Evolutionary conservation across 768 basidiomycete genomes (phyloP), one percentile per base, ranked within the genome.

Genomic region (Agaricus sinodeliciosus): DNA sequence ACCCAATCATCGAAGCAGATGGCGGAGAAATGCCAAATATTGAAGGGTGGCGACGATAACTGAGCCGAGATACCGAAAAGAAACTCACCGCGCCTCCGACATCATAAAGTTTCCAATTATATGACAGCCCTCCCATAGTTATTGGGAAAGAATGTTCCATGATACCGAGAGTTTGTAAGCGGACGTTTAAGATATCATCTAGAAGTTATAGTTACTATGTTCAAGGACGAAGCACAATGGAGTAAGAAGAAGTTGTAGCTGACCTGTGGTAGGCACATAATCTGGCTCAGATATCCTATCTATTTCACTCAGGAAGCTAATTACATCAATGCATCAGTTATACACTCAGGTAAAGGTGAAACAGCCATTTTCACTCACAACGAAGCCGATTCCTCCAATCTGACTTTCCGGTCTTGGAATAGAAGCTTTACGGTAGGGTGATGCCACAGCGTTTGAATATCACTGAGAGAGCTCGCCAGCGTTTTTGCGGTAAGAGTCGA

Each of bases 131-230:
- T 37, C 77, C 79, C 56, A 82, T 76, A 54, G 75, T 74, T 54
- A 90, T 80, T 51, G 82, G 77, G 63, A 89, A 88, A 1, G 78
- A 72, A 62, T 90, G 86, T 58, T 91, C 88, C 52, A 83, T 79
- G 18, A 91, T 82, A 2, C 89, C 89, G 11, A 91, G 68, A 0
- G 89, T 90, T 68, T 88, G 88, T 31, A 92, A 68, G 19, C 89
- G 85, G 53, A 87, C 87, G 52, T 85, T 82, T 12, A 92, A 74
- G 51, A 91, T 77, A 65, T 92, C 89, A 58, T 80, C 89, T 89
- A 37, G 12, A 11, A 44, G 37, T 41, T 46, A 35, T 35, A 25
- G 16, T 16, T 16, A 7, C 41, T 22, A 22, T 22, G 22, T 11
- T 49, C 15, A 48, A 19, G 12, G 45, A 18, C 28, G 3, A 34